Evolutionary conservation across 2,329 filamentous ascomycete genomes (phyloP).

Genomic region (Cercospora zeae-maydis): DNA sequence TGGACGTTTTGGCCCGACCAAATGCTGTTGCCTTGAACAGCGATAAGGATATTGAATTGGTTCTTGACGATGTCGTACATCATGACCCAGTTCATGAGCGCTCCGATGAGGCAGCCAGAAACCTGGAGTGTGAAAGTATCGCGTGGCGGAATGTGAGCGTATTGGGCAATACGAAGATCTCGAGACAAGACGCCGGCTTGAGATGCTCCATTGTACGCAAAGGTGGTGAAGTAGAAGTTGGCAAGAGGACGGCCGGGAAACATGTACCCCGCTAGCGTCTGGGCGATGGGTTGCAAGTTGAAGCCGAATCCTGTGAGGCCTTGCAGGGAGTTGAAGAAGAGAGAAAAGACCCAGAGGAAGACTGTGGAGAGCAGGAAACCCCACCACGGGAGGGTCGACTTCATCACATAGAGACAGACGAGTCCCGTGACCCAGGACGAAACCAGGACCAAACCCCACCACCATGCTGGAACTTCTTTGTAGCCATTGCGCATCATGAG

Average conservation of each 20-base stretch:
- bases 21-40: conserved; percentile 44
- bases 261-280: conserved; percentile 51
- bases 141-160: conserved; percentile 40
- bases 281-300: conserved; percentile 41
- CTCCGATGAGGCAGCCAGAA: conserved; percentile 42
- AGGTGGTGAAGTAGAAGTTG: conserved; percentile 35
- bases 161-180: conserved; percentile 40
- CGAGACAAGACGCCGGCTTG: conserved; percentile 33
- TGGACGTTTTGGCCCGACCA: conserved; percentile 52
- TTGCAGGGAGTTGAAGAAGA: conserved; percentile 31
- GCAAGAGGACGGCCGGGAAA: conserved; percentile 40
- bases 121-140: conserved; percentile 47
- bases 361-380: conserved; percentile 30
- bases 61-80: conserved; percentile 45
- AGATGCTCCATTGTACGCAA: conserved; percentile 33
- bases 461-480: conserved; percentile 34
- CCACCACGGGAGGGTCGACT: conserved; percentile 36
- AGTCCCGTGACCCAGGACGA: conserved; percentile 28
- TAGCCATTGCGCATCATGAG: conserved; percentile 34
- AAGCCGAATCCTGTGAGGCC: conserved; percentile 40
- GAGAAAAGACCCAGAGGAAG: conserved; percentile 15
- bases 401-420: conserved; percentile 29
- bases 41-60: conserved; percentile 42
- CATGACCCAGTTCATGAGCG: conserved; percentile 47
- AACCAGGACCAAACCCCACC: conserved; percentile 30